phyloP scores from a whole-genome alignment of 257 asterid species.

The Avicennia marina region DNA sequence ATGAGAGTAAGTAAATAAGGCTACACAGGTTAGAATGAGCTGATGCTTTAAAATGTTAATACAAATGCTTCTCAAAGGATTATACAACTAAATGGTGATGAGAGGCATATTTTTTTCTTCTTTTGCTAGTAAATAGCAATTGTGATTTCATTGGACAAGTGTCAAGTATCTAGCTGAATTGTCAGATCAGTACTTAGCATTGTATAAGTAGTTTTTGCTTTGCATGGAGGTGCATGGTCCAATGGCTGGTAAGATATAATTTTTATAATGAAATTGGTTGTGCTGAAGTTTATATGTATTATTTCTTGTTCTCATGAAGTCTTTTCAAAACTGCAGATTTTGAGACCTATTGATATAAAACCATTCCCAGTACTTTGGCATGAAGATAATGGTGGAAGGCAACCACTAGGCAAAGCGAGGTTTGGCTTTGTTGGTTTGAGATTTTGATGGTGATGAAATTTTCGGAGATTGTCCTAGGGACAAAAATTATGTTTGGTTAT shows the following conservation, averaged over 20 bases:
- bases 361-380: constrained; percentile 84
- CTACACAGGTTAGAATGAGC: neutral
- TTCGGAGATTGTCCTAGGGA: no score
- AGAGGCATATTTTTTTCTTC: no score
- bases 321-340: constrained; percentile 35
- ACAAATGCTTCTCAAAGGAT: neutral
- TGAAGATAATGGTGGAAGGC: constrained; percentile 73
- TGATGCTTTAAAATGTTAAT: neutral
- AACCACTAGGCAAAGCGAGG: constrained; percentile 63
- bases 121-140: no score
- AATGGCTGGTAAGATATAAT: no score
- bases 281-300: no score
- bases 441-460: no score
- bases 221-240: no score
- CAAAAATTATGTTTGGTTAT: no score
- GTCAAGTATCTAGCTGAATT: no score
- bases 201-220: neutral
- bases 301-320: constrained; percentile 7
- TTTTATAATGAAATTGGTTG: no score
- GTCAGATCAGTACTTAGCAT: neutral
- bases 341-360: constrained; percentile 66
- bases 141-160: no score
- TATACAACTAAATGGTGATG: no score
- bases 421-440: constrained; percentile 25
- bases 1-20: neutral